Conservation (phyloP, 805 yeast genomes). For the Hanseniaspora lachancei region DNA sequence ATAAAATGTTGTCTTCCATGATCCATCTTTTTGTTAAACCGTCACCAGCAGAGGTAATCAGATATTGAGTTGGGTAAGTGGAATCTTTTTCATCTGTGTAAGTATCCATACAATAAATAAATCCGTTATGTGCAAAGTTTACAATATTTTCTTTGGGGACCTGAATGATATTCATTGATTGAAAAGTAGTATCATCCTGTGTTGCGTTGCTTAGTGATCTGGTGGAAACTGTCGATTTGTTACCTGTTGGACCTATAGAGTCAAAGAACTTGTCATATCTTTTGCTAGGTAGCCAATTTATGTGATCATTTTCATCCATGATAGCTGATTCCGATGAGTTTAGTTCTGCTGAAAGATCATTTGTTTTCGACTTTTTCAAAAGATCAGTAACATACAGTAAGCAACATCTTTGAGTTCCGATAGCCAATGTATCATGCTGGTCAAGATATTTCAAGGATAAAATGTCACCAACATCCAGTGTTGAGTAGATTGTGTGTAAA, state of each 20-base stretch:
- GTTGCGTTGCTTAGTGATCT: neutral
- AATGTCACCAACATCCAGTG: slow-evolving; percentile 85
- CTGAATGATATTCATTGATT: slow-evolving; percentile 37
- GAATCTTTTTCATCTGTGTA: slow-evolving; percentile 12
- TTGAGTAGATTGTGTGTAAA: slow-evolving; percentile 54
- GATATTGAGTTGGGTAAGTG: slow-evolving; percentile 23
- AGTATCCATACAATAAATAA: slow-evolving; percentile 51
- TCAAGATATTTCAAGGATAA: slow-evolving; percentile 68
- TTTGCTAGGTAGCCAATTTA: slow-evolving; percentile 38
- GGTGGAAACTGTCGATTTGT: neutral
- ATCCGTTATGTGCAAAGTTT: slow-evolving; percentile 84
- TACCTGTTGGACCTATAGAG: slow-evolving; percentile 73
- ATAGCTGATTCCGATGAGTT: neutral
- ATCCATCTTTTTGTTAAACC: slow-evolving; percentile 79
- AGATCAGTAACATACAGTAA: slow-evolving; percentile 52
- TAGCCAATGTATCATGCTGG: slow-evolving; percentile 45
- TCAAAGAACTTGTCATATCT: slow-evolving; percentile 80
- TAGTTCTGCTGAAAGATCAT: slow-evolving; percentile 4
- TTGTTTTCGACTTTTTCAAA: slow-evolving; percentile 21
- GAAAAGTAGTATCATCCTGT: slow-evolving; percentile 11
- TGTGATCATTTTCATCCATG: slow-evolving; percentile 13
- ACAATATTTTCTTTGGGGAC: slow-evolving; percentile 54
- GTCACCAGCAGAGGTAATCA: slow-evolving; percentile 80
- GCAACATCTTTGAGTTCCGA: slow-evolving; percentile 89
- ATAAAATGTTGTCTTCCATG: slow-evolving; percentile 19